A percentile compares a stretch with the other conserved stretches of the same genome.
These are phyloP conservation scores for Pyronema omphalodes DNA, from an alignment of 495 filamentous ascomycete species.

Conservation along the genomic window DNA sequence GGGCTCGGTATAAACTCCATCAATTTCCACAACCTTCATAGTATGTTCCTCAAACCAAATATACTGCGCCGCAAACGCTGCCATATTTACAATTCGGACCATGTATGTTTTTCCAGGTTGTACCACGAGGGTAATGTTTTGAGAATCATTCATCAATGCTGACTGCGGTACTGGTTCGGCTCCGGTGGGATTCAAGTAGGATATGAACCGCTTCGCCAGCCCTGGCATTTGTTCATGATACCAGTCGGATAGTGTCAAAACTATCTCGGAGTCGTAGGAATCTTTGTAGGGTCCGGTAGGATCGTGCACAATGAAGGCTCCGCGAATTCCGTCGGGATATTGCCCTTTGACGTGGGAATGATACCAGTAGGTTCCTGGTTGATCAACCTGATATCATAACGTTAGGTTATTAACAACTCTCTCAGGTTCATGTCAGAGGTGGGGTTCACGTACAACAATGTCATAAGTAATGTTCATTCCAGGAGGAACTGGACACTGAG, in stretches of 20 bases:
- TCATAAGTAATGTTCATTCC: conserved; percentile 52
- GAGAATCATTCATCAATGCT: conserved; percentile 50
- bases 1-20: conserved; percentile 40
- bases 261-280: conserved; percentile 47
- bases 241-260: conserved; percentile 52
- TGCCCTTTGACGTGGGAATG: conserved; percentile 52
- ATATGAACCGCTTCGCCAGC: conserved; percentile 39
- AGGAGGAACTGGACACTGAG: conserved; percentile 49
- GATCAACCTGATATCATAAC: conserved; percentile 33
- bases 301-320: conserved; percentile 54
- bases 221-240: conserved; percentile 42
- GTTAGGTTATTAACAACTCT: conserved; percentile 2
- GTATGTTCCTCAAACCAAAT: conserved; percentile 60
- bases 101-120: conserved; percentile 63
- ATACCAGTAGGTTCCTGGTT: conserved; percentile 71
- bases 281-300: conserved; percentile 38
- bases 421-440: background rate
- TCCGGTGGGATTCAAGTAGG: conserved; percentile 38
- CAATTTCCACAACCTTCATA: conserved; percentile 37
- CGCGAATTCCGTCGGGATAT: conserved; percentile 60
- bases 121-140: conserved; percentile 38
- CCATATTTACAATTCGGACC: conserved; percentile 58
- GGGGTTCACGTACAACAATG: conserved; percentile 47
- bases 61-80: conserved; percentile 48
- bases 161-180: conserved; percentile 49